These are phyloP conservation scores for Chaetomium globosum DNA, from an alignment of 2,329 filamentous ascomycete species.

Conservation along the genomic window DNA sequence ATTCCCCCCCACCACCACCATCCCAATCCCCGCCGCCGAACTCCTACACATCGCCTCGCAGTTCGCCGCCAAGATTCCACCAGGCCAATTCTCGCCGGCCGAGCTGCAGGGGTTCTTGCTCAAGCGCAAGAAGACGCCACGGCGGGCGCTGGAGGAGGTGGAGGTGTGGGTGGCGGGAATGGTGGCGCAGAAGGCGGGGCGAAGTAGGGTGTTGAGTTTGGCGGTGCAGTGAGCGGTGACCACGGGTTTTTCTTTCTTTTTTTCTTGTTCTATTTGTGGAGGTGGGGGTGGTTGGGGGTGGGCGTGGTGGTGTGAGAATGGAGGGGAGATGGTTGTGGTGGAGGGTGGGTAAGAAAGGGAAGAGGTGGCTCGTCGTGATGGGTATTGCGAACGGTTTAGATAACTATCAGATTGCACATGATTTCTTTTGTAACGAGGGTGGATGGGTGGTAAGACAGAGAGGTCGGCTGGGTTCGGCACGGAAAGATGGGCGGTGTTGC, in stretches of 20 bases:
- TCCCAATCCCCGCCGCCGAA: conserved; percentile 26
- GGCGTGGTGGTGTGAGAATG: not conserved
- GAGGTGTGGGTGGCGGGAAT: conserved; percentile 57
- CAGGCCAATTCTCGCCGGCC: conserved; percentile 58
- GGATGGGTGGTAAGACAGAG: not conserved
- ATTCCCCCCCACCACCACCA: not conserved
- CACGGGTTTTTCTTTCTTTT: no score
- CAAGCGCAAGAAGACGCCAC: conserved; percentile 62
- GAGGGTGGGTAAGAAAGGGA: not conserved
- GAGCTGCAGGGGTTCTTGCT: conserved; percentile 68
- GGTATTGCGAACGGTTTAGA: conserved; percentile 33
- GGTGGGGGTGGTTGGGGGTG: conserved; percentile 35
- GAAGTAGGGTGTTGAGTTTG: conserved; percentile 52
- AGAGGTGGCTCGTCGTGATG: not conserved
- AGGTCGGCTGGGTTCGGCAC: not conserved
- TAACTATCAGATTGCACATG: conserved; percentile 9
- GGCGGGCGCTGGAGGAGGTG: conserved; percentile 57
- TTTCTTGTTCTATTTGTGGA: not conserved
- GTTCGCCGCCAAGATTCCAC: conserved; percentile 59
- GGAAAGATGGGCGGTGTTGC: not conserved
- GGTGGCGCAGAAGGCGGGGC: conserved; percentile 53
- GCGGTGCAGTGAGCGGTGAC: conserved; percentile 48
- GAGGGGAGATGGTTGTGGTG: not conserved
- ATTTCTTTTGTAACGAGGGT: not conserved
- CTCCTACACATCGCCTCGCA: conserved; percentile 46